These are phyloP conservation scores for Diphasiastrum complanatum DNA, from an alignment of 83 land plant genomes.

Conservation along the genomic window DNA sequence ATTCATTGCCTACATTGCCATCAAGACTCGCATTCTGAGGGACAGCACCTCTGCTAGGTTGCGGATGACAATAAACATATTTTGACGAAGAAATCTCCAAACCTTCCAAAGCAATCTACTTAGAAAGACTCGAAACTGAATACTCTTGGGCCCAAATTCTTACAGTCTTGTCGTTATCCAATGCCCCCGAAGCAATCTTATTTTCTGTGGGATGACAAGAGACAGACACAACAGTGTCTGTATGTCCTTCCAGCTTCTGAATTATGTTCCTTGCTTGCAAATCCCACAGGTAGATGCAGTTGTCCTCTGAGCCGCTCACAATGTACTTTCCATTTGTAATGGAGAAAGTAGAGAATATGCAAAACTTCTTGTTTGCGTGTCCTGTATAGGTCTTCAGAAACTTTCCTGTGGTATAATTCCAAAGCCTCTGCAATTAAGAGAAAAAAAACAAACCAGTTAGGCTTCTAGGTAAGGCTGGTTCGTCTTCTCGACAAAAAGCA, in stretches of 20 bases:
- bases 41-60: no score
- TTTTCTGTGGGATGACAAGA: slow-evolving; percentile 72
- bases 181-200: slow-evolving; percentile 83
- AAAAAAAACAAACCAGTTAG: not conserved
- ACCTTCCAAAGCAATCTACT: no score
- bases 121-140: no score
- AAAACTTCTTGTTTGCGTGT: slow-evolving; percentile 69
- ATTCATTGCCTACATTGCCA: no score
- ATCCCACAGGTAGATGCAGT: slow-evolving; percentile 80
- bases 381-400: slow-evolving; percentile 81
- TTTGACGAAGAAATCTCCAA: no score
- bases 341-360: slow-evolving; percentile 83
- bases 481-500: not conserved
- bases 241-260: slow-evolving; percentile 89
- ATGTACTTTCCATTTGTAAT: slow-evolving; percentile 86
- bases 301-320: slow-evolving; percentile 91
- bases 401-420: slow-evolving; percentile 84
- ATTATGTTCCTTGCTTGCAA: slow-evolving; percentile 63
- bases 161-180: slow-evolving; percentile 67
- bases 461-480: not conserved
- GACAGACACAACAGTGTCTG: slow-evolving; percentile 71
- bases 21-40: no score
- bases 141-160: slow-evolving; percentile 76
- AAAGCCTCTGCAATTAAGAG: slow-evolving; percentile 64
- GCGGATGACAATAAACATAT: no score